phyloP scores from a whole-genome alignment of 305 asterid genomes.

The Vinca major region DNA sequence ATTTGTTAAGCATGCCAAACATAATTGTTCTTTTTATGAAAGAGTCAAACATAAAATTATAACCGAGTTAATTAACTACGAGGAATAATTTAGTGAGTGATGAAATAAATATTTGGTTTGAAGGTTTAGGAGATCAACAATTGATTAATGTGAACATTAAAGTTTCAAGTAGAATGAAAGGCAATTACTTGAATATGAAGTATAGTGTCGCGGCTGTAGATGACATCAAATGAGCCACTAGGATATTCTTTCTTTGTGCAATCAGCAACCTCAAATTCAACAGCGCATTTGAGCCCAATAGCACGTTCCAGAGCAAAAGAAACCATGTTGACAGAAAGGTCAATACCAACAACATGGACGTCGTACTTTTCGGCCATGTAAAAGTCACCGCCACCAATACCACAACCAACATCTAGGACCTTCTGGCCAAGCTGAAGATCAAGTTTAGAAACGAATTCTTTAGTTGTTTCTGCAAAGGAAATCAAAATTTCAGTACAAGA shows the following conservation, averaged over 20 bases:
- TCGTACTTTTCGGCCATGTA: slow-evolving; percentile 87
- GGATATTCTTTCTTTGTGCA: slow-evolving; percentile 86
- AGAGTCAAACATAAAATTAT: too few relatives aligned
- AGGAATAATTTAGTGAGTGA: too few relatives aligned
- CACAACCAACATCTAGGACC: slow-evolving; percentile 95
- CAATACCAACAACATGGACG: slow-evolving; percentile 88
- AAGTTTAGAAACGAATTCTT: slow-evolving; percentile 66
- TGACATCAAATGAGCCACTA: slow-evolving; percentile 67
- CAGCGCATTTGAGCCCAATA: slow-evolving; percentile 75
- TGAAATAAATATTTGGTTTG: too few relatives aligned
- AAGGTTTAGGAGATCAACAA: too few relatives aligned
- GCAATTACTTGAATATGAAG: slow-evolving; percentile 79
- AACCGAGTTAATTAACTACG: too few relatives aligned
- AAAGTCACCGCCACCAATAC: slow-evolving; percentile 97
- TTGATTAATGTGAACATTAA: slow-evolving; percentile 4
- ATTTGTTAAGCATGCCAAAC: not conserved
- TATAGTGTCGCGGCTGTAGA: slow-evolving; percentile 93
- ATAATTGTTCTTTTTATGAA: too few relatives aligned
- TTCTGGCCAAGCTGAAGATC: slow-evolving; percentile 86
- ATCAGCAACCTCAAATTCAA: slow-evolving; percentile 97
- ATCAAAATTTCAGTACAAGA: slow-evolving; percentile 5
- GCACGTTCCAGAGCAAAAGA: slow-evolving; percentile 91
- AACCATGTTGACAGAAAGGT: slow-evolving; percentile 87
- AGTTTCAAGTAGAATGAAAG: slow-evolving; percentile 11
- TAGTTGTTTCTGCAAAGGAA: slow-evolving; percentile 67